Percentiles rank a stretch among this genome's conserved stretches.
Evolutionary conservation across 441 rosid genomes (phyloP).

Genomic region (Aquilaria agallochum): DNA sequence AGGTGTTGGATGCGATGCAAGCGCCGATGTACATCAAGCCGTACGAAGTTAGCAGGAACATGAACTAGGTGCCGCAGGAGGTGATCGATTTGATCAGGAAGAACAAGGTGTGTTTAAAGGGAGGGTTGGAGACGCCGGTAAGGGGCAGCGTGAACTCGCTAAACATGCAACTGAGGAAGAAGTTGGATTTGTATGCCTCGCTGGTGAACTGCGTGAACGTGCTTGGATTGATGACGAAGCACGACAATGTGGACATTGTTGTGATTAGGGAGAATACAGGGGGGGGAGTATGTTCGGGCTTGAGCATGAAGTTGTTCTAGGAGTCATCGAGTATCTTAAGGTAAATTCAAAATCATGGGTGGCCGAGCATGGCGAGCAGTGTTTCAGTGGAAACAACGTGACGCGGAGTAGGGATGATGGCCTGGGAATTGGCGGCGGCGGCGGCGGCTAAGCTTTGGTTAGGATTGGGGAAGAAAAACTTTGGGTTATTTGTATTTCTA

Average conservation of each 20-base stretch:
- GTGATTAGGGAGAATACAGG: conserved; percentile 33
- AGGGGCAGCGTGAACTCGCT: conserved; percentile 87
- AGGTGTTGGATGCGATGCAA: conserved; percentile 89
- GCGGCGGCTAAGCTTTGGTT: too few species aligned
- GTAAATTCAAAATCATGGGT: conserved; percentile 15
- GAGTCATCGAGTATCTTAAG: conserved; percentile 91
- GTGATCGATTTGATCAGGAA: conserved; percentile 15
- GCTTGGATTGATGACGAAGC: conserved; percentile 69
- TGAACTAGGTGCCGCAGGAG: conserved; percentile 63
- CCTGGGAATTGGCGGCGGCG: too few species aligned
- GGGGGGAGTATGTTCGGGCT: conserved; percentile 84
- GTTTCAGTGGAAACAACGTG: too few species aligned
- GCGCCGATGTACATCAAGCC: conserved; percentile 79
- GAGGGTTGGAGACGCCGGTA: conserved; percentile 80
- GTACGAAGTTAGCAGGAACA: conserved; percentile 75
- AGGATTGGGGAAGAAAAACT: too few species aligned
- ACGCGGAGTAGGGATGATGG: too few species aligned
- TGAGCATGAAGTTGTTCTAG: conserved; percentile 89
- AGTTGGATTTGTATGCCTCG: conserved; percentile 82
- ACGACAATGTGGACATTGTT: conserved; percentile 4
- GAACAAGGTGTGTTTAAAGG: conserved; percentile 29
- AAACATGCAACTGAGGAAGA: conserved; percentile 71
- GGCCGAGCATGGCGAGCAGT: too few species aligned
- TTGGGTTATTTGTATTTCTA: too few species aligned
- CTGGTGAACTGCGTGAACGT: conserved; percentile 74